Conservation (phyloP, 2,329 filamentous ascomycete genomes). For the Paraphoma chrysanthemicola region DNA sequence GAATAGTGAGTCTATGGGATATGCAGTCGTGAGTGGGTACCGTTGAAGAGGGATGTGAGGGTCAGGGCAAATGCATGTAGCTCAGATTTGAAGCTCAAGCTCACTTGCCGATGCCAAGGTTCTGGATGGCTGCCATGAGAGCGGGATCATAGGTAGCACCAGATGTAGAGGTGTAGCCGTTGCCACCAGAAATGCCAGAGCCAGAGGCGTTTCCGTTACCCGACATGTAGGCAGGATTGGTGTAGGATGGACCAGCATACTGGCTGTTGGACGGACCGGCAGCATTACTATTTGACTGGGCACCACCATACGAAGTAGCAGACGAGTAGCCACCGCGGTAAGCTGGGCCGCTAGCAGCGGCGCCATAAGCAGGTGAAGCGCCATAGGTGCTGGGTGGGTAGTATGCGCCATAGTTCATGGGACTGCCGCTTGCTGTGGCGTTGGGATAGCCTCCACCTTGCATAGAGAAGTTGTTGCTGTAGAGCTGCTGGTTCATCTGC, state of each 20-base stretch:
- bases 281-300: conserved; percentile 19
- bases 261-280: conserved; percentile 23
- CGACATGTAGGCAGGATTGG: conserved; percentile 10
- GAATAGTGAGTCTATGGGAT: neutral
- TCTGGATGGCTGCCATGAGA: conserved; percentile 30
- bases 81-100: neutral
- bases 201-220: neutral
- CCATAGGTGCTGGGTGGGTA: conserved; percentile 37
- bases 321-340: conserved; percentile 31
- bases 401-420: conserved; percentile 41
- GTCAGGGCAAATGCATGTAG: no score
- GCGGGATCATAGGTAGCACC: conserved; percentile 17
- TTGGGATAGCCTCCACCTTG: conserved; percentile 24
- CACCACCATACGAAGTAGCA: conserved; percentile 15
- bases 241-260: conserved; percentile 14
- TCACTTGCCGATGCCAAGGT: conserved; percentile 33
- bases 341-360: conserved; percentile 22
- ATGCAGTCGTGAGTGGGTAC: neutral
- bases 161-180: conserved; percentile 13
- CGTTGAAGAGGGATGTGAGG: neutral
- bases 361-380: conserved; percentile 29
- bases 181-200: conserved; percentile 7
- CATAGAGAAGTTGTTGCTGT: conserved; percentile 19
- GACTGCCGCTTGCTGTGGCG: conserved; percentile 32
- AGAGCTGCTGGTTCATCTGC: conserved; percentile 28